Conservation (phyloP, 768 basidiomycete species). For the Mycena vulgaris region DNA sequence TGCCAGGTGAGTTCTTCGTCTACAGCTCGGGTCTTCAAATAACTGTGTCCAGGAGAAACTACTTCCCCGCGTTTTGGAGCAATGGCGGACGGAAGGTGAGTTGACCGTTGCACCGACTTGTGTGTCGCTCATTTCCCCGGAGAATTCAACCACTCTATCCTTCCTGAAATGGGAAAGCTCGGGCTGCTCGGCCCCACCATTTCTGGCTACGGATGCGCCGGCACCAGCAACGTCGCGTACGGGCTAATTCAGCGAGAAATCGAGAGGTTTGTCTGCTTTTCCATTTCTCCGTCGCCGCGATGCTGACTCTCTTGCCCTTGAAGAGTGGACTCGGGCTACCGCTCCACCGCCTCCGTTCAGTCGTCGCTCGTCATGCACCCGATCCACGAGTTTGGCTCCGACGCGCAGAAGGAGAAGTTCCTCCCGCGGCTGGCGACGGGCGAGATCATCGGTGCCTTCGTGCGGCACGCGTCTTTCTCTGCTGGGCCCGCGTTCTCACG, state of each 20-base stretch:
- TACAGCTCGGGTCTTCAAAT: neutral
- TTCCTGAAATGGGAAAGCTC: constrained; percentile 93
- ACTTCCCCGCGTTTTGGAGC: constrained; percentile 89
- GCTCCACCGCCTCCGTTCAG: constrained; percentile 95
- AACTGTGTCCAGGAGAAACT: constrained; percentile 76
- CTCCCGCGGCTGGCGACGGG: constrained; percentile 89
- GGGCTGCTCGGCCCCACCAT: constrained; percentile 95
- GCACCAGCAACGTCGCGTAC: constrained; percentile 92
- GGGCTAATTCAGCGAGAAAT: constrained; percentile 95
- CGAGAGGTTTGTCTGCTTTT: constrained; percentile 72
- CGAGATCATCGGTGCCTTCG: constrained; percentile 93
- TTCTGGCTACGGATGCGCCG: constrained; percentile 94
- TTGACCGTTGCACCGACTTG: too few species aligned
- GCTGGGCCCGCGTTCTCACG: constrained; percentile 6
- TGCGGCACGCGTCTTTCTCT: constrained; percentile 56
- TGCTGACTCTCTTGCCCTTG: constrained; percentile 6
- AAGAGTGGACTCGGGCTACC: constrained; percentile 97
- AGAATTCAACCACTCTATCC: constrained; percentile 85
- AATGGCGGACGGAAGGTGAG: constrained; percentile 89
- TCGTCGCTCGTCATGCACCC: constrained; percentile 98
- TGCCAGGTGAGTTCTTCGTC: constrained; percentile 72
- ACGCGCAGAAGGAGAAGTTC: constrained; percentile 92
- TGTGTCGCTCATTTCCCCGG: constrained; percentile 15
- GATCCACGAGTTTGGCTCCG: constrained; percentile 89
- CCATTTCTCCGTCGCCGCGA: neutral